phyloP scores from a whole-genome alignment of 108 stramenopile species.

The Aurantiochytrium sp. region DNA sequence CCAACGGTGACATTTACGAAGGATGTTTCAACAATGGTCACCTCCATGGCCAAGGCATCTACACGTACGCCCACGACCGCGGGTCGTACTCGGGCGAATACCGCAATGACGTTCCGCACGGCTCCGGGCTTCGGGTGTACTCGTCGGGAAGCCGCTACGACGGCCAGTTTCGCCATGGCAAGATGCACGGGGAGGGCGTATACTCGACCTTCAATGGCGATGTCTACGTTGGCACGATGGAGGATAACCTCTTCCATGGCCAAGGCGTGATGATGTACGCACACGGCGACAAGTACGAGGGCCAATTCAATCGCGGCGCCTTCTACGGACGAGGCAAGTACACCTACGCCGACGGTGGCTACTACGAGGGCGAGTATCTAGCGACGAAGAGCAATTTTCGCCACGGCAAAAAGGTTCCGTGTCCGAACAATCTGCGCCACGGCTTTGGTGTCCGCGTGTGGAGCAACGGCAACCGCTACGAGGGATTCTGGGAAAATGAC shows the following conservation, averaged over 20 bases:
- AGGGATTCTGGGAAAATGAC: constrained; percentile 1
- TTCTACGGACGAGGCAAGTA: not conserved
- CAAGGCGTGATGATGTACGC: constrained; percentile 6
- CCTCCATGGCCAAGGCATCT: not conserved
- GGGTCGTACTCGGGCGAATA: constrained; percentile 1
- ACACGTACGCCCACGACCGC: not conserved
- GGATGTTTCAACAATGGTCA: not conserved
- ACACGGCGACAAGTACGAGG: constrained; percentile 28
- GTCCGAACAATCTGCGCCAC: not conserved
- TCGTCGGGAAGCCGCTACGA: constrained; percentile 24
- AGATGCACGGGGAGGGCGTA: constrained; percentile 24
- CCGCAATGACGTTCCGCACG: not conserved
- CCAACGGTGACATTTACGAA: not conserved
- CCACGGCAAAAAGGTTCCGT: not conserved
- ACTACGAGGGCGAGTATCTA: constrained; percentile 15
- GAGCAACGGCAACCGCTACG: not conserved
- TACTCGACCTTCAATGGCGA: not conserved
- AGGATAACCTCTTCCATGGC: not conserved
- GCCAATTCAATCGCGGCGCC: not conserved
- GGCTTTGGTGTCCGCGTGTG: not conserved
- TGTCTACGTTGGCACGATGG: not conserved
- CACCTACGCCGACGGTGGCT: not conserved
- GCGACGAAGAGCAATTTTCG: not conserved
- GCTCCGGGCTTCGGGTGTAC: not conserved
- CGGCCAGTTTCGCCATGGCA: not conserved